These are phyloP conservation scores for Ilyonectria destructans DNA, from an alignment of 2,329 filamentous ascomycete species.

Conservation along the genomic window DNA sequence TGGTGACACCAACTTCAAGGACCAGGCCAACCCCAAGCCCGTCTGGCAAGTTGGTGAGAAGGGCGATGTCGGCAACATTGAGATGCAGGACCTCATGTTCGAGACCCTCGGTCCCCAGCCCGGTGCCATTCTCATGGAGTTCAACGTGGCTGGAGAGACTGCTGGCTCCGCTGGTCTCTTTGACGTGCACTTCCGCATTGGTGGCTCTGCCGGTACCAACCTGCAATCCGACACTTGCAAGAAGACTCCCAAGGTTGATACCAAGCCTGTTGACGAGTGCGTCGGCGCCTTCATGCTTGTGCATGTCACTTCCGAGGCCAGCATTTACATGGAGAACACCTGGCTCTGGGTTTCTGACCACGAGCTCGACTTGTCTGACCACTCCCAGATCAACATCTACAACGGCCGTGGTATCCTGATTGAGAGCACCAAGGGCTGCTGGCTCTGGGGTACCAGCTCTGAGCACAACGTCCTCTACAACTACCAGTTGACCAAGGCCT, in stretches of 20 bases:
- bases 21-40: slow-evolving; percentile 83
- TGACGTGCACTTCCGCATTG: slow-evolving; percentile 97
- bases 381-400: slow-evolving; percentile 89
- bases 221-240: slow-evolving; percentile 85
- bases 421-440: slow-evolving; percentile 82
- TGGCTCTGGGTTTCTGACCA: slow-evolving; percentile 96
- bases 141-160: slow-evolving; percentile 82
- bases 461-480: slow-evolving; percentile 82
- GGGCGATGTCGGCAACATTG: slow-evolving; percentile 84
- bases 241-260: slow-evolving; percentile 79
- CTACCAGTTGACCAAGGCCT: slow-evolving; percentile 86
- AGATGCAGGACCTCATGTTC: slow-evolving; percentile 91
- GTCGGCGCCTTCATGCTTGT: slow-evolving; percentile 81
- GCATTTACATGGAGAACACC: slow-evolving; percentile 88
- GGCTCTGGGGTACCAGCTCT: slow-evolving; percentile 85
- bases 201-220: slow-evolving; percentile 87
- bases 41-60: slow-evolving; percentile 87
- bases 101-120: slow-evolving; percentile 87
- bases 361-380: slow-evolving; percentile 83
- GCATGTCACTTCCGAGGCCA: slow-evolving; percentile 74
- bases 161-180: slow-evolving; percentile 86
- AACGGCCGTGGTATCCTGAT: slow-evolving; percentile 89
- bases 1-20: slow-evolving; percentile 79
- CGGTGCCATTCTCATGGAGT: slow-evolving; percentile 92
- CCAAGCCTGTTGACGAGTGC: slow-evolving; percentile 77